phyloP scores from a whole-genome alignment of 768 basidiomycete species.

The Kwoniella dejecticola region DNA sequence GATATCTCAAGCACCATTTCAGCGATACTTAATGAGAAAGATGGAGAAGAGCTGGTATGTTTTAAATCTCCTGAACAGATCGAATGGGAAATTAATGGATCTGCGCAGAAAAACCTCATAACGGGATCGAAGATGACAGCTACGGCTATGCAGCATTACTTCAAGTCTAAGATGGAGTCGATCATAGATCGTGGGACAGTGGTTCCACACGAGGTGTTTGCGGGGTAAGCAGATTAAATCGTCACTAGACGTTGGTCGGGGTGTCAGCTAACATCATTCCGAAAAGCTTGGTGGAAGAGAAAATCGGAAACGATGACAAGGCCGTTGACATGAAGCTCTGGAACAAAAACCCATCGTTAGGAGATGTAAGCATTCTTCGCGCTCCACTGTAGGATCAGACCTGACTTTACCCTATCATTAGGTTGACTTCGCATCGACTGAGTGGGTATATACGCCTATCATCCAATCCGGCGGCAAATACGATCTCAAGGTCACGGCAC shows the following conservation, averaged over 20 bases:
- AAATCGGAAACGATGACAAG: conserved; percentile 84
- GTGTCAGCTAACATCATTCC: too few relatives aligned
- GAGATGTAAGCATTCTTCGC: conserved; percentile 66
- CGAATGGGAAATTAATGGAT: not conserved
- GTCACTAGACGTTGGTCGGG: not conserved
- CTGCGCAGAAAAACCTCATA: conserved; percentile 70
- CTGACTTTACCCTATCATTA: conserved; percentile 51
- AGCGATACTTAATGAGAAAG: conserved; percentile 79
- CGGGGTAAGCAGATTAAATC: conserved; percentile 54
- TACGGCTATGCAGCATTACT: conserved; percentile 79
- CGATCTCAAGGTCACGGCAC: conserved; percentile 82
- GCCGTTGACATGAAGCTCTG: conserved; percentile 92
- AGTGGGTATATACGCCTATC: conserved; percentile 93
- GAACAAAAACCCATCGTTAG: conserved; percentile 68
- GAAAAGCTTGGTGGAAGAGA: conserved; percentile 79
- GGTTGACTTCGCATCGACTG: conserved; percentile 86
- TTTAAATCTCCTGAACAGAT: not conserved
- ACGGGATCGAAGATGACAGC: conserved; percentile 77
- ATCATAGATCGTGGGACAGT: conserved; percentile 90
- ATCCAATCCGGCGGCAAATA: conserved; percentile 93
- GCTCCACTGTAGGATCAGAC: not conserved
- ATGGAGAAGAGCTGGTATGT: conserved; percentile 84
- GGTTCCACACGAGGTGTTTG: conserved; percentile 82
- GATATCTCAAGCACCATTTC: conserved; percentile 80
- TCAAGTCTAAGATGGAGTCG: conserved; percentile 81